A percentile compares a stretch with the other conserved stretches of the same genome.
Evolutionary conservation across 371 early-diverging fungal species (phyloP).

Genomic region (Mortierella sp.): DNA sequence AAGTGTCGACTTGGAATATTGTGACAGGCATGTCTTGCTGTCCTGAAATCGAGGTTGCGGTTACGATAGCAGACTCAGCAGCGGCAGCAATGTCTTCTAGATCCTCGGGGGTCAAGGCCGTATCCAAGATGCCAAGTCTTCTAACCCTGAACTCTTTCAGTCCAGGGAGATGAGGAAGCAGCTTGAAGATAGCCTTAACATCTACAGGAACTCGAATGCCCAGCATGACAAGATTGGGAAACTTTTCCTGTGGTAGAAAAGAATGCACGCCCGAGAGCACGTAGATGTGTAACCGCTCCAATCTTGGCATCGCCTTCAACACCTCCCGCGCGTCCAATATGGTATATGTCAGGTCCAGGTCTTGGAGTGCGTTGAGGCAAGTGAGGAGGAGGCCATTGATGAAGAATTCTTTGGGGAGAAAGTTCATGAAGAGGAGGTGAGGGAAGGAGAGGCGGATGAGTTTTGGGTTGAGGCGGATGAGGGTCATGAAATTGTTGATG

Average conservation of each 20-base stretch:
- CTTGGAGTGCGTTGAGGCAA: background rate
- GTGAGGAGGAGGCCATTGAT: background rate
- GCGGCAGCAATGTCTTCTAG: too few relatives aligned
- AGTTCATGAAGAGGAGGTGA: background rate
- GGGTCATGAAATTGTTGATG: background rate
- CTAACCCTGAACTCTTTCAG: too few relatives aligned
- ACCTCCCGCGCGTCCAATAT: background rate
- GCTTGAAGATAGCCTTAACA: too few relatives aligned
- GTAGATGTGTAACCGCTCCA: background rate
- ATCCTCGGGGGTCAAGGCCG: too few relatives aligned
- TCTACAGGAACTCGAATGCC: too few relatives aligned
- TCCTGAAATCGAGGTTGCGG: background rate
- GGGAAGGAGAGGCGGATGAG: background rate
- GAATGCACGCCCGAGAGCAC: too few relatives aligned
- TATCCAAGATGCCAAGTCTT: too few relatives aligned
- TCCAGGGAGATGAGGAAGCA: too few relatives aligned
- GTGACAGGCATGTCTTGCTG: background rate
- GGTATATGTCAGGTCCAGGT: background rate
- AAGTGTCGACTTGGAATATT: background rate
- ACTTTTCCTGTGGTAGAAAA: too few relatives aligned
- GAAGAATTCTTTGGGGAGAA: background rate
- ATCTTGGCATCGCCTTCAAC: background rate
- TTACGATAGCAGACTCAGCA: too few relatives aligned
- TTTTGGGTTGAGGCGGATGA: background rate
- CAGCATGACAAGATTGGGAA: background rate